phyloP scores from a whole-genome alignment of 2,329 filamentous ascomycete genomes.

The Calonectria fujianensis region DNA sequence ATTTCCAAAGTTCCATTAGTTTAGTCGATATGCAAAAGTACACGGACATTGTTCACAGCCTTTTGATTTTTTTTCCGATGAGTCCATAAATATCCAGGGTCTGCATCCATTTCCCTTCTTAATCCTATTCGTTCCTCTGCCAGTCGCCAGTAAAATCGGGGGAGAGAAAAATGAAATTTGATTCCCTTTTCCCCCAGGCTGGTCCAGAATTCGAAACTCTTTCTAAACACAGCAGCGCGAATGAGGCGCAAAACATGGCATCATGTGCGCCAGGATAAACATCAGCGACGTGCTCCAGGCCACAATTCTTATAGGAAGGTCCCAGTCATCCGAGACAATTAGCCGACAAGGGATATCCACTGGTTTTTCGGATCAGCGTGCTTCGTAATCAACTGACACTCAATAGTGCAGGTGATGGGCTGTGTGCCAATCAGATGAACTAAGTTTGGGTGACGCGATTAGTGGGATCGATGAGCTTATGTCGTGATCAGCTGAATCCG shows the following conservation, averaged over 20 bases:
- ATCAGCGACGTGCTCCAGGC: not conserved
- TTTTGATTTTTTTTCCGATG: not conserved
- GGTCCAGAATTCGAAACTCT: not conserved
- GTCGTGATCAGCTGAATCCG: constrained; percentile 3
- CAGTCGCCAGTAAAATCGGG: not conserved
- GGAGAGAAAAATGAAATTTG: not conserved
- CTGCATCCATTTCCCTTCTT: not conserved
- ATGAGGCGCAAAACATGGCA: not conserved
- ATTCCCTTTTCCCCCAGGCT: not conserved
- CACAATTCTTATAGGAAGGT: not conserved
- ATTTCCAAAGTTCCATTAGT: not conserved
- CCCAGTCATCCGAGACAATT: not conserved
- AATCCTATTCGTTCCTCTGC: no score
- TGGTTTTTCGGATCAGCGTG: not conserved
- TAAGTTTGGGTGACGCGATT: constrained; percentile 47
- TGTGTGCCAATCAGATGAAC: constrained; percentile 7
- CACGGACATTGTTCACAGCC: not conserved
- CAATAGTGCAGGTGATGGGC: constrained; percentile 3
- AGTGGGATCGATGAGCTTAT: constrained; percentile 44
- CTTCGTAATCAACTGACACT: constrained; percentile 16
- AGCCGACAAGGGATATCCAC: not conserved
- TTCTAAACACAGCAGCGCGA: not conserved
- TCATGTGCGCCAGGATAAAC: not conserved
- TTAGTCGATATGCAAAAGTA: not conserved
- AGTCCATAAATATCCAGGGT: not conserved